These are phyloP conservation scores for Solanum stenotomum DNA, from an alignment of 257 asterid genomes.

Conservation along the genomic window DNA sequence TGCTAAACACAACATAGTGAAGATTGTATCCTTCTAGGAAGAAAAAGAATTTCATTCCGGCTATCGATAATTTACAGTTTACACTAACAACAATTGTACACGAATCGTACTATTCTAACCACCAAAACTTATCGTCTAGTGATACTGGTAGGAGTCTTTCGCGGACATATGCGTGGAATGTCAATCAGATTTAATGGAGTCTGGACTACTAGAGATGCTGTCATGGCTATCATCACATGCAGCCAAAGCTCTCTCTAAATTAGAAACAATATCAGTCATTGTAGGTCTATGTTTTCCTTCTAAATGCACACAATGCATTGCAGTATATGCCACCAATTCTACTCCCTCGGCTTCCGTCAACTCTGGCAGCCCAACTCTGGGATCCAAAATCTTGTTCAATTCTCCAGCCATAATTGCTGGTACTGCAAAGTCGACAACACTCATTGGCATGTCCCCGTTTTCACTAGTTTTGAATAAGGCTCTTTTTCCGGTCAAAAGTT, in stretches of 20 bases:
- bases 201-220: slow-evolving; percentile 3
- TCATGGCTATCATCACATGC: not conserved
- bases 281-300: slow-evolving; percentile 10
- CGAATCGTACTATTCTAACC: not conserved
- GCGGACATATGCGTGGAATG: not conserved
- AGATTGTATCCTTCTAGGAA: not conserved
- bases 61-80: not conserved
- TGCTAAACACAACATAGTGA: not conserved
- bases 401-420: slow-evolving; percentile 4
- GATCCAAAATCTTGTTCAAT: slow-evolving; percentile 2
- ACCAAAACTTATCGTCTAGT: not conserved
- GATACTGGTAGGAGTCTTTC: not conserved
- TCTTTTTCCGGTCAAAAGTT: slow-evolving; percentile 10
- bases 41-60: not conserved
- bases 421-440: slow-evolving; percentile 4
- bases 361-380: slow-evolving; percentile 6
- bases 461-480: slow-evolving; percentile 5
- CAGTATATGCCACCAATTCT: slow-evolving; percentile 14
- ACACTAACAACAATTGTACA: not conserved
- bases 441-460: not conserved
- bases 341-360: not conserved
- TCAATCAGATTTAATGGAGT: slow-evolving; percentile 1
- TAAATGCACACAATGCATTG: slow-evolving; percentile 8
- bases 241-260: slow-evolving; percentile 8
- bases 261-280: slow-evolving; percentile 8